Percentiles rank a stretch among this genome's conserved stretches.
Evolutionary conservation across 345 rosid species (phyloP).

Genomic region (Bruguiera gymnorhiza): DNA sequence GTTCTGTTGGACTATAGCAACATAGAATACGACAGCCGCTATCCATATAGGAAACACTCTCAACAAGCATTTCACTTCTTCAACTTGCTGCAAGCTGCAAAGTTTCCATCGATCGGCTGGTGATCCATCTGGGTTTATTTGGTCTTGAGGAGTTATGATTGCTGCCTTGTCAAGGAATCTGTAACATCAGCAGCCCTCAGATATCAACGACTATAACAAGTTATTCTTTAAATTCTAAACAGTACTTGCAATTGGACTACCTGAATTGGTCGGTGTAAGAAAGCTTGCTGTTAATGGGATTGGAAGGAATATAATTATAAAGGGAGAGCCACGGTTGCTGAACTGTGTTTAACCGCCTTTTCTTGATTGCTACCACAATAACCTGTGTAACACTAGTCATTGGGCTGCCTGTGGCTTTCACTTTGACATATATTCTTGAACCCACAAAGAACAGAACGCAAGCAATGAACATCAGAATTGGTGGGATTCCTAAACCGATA

Average conservation of each 20-base stretch:
- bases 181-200: neutral
- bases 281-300: slow-evolving; percentile 42
- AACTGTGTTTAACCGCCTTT: slow-evolving; percentile 20
- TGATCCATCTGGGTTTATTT: slow-evolving; percentile 43
- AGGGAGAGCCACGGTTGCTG: slow-evolving; percentile 39
- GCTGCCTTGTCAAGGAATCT: slow-evolving; percentile 51
- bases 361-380: slow-evolving; percentile 28
- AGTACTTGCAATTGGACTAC: slow-evolving; percentile 15
- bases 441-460: slow-evolving; percentile 55
- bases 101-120: slow-evolving; percentile 46
- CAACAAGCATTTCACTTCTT: slow-evolving; percentile 48
- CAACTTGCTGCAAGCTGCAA: slow-evolving; percentile 54
- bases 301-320: slow-evolving; percentile 29
- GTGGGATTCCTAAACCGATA: slow-evolving; percentile 66
- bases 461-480: slow-evolving; percentile 58
- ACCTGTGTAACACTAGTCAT: slow-evolving; percentile 51
- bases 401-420: slow-evolving; percentile 74
- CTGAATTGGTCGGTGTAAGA: slow-evolving; percentile 49
- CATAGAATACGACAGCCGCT: slow-evolving; percentile 28
- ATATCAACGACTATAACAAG: neutral
- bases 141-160: slow-evolving; percentile 29
- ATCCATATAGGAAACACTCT: slow-evolving; percentile 50
- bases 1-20: slow-evolving; percentile 37
- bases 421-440: slow-evolving; percentile 62
- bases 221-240: neutral